Base-by-base conservation (phyloP, 257 asterid genomes). In the Paraleonurus japonicus region DNA sequence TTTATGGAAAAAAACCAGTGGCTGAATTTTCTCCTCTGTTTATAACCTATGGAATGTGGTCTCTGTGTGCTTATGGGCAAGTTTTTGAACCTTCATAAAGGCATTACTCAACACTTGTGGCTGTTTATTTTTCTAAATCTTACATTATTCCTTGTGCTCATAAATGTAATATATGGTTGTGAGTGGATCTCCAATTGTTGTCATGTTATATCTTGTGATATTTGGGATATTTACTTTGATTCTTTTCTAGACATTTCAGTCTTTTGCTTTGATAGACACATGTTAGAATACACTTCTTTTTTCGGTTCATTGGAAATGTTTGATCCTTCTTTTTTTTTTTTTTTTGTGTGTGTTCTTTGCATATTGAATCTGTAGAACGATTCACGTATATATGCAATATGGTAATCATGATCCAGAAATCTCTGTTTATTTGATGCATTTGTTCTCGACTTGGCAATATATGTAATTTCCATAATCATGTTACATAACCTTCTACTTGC, bases 31-130 rank as follows among this genome's bases (percentile, higher is more conserved):
- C 28, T 55, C 30, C 60, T 33, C 24, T 41, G 69, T 48, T 70
- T 66, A 33, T 62, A 64, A 58, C 47, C 55, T 71, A 30, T 64
- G 61, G 69, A 79, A 70, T 82, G 71, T 72, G 79, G 79, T 76
- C 67, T 74, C 1, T 51, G 5, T 19, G 43, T 70, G 26, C 76
- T 17, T 70, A 48, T 39, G 30, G 61, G 53, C 26, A 43, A 62
- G 61, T 54, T 70, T 62, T 69, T 67, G 39, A 55, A 57, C 71
- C 55, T 24, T 53, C 70, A 43, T 61, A 22, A 58, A 22, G 51
- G 55, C 39, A 55, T 66, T 78, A 17, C 63, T 61, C 26, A 60
- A 17, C 28, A 41, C 39, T 54, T 61, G 30, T 55, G 35, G 58
- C 30, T 78, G 65, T 28, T 70, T 79, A 22, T 22, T 69, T 37